phyloP scores from a whole-genome alignment of 2,329 filamentous ascomycete genomes.

The Rhinocladiella similis region DNA sequence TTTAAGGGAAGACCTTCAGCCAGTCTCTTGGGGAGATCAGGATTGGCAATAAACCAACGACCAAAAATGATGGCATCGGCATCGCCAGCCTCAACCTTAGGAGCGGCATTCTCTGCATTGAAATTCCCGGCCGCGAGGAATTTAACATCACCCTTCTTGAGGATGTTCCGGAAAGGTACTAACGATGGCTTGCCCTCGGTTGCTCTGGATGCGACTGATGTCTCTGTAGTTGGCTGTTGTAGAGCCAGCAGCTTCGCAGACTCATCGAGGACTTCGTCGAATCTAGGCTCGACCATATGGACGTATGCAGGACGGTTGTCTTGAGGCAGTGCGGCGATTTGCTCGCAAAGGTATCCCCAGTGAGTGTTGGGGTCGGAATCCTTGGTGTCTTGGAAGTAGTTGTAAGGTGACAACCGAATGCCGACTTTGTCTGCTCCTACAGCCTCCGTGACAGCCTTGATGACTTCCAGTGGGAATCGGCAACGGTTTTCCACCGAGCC shows the following conservation, averaged over 20 bases:
- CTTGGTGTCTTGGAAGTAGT: slow-evolving; percentile 55
- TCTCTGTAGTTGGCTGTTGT: slow-evolving; percentile 6
- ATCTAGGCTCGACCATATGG: slow-evolving; percentile 61
- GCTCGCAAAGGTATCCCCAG: slow-evolving; percentile 48
- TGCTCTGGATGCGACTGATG: slow-evolving; percentile 28
- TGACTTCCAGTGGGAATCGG: slow-evolving; percentile 59
- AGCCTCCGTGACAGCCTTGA: slow-evolving; percentile 43
- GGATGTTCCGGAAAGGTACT: slow-evolving; percentile 42
- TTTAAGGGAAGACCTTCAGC: slow-evolving; percentile 34
- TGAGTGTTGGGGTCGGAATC: slow-evolving; percentile 47
- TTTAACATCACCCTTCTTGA: slow-evolving; percentile 41
- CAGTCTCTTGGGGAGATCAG: slow-evolving; percentile 48
- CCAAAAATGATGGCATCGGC: slow-evolving; percentile 52
- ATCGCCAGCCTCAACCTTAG: slow-evolving; percentile 48
- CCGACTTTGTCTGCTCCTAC: slow-evolving; percentile 49
- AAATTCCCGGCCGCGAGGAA: slow-evolving; percentile 54
- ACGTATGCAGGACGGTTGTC: slow-evolving; percentile 57
- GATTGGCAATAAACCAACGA: slow-evolving; percentile 51
- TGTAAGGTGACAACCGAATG: slow-evolving; percentile 48
- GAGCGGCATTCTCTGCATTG: slow-evolving; percentile 53
- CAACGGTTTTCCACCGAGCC: slow-evolving; percentile 54
- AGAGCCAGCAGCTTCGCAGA: slow-evolving; percentile 42
- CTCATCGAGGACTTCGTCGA: slow-evolving; percentile 35
- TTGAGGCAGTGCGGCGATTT: slow-evolving; percentile 39
- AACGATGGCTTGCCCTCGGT: slow-evolving; percentile 34